These are phyloP conservation scores for Massarina eburnea DNA, from an alignment of 2,329 filamentous ascomycete species.

Conservation along the genomic window DNA sequence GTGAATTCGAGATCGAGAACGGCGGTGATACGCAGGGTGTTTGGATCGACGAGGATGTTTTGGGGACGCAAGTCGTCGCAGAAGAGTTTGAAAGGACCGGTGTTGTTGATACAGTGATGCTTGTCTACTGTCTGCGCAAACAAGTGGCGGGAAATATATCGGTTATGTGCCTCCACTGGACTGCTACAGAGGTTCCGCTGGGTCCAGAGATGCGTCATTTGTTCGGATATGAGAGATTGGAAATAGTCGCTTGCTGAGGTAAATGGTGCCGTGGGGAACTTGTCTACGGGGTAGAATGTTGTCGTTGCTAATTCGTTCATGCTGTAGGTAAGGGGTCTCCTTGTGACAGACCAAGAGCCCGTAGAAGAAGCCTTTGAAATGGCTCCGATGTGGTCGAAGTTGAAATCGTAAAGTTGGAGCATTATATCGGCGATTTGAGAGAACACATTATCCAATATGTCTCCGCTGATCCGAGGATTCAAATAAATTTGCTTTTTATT, in stretches of 20 bases:
- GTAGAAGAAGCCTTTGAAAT: slow-evolving; percentile 31
- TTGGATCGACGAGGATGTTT: slow-evolving; percentile 45
- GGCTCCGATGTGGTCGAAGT: slow-evolving; percentile 15
- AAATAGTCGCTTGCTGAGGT: slow-evolving; percentile 18
- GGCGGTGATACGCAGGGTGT: slow-evolving; percentile 41
- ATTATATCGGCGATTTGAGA: slow-evolving; percentile 7
- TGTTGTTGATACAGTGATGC: slow-evolving; percentile 16
- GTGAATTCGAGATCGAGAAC: slow-evolving; percentile 49
- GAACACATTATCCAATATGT: slow-evolving; percentile 13
- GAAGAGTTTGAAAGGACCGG: slow-evolving; percentile 39
- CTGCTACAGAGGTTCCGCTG: slow-evolving; percentile 19
- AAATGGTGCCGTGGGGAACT: slow-evolving; percentile 34
- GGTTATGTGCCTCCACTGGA: slow-evolving; percentile 16
- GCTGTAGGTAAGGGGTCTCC: slow-evolving; percentile 18
- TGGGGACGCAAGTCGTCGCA: slow-evolving; percentile 44
- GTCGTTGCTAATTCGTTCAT: slow-evolving; percentile 18
- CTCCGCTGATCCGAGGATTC: slow-evolving; percentile 6
- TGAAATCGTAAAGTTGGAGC: slow-evolving; percentile 11
- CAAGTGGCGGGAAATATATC: slow-evolving; percentile 14
- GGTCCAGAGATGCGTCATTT: slow-evolving; percentile 9
- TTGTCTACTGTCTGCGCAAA: slow-evolving; percentile 16
- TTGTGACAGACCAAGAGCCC: slow-evolving; percentile 31
- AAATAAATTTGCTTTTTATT: slow-evolving; percentile 9
- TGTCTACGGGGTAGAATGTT: slow-evolving; percentile 29
- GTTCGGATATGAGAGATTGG: slow-evolving; percentile 15